Base-by-base conservation (phyloP, 176 grass and related monocot species). In the Zea luxurians region DNA sequence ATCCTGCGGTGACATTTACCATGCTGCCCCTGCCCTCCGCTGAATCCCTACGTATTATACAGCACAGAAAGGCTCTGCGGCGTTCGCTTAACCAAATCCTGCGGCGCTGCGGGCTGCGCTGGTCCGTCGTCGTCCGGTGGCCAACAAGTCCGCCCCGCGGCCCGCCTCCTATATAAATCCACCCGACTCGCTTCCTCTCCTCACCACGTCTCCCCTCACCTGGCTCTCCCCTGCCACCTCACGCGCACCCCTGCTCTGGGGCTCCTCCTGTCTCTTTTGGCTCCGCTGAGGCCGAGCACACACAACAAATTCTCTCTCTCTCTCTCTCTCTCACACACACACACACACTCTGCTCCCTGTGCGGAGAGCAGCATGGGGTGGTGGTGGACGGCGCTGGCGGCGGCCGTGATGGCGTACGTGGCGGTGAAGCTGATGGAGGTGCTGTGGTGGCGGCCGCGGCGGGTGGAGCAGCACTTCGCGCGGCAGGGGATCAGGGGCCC, bases 361-460 rank as follows among this genome's bases (percentile, higher is more conserved):
- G 4, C 54, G 45, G 53, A 57, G 17, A 16, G 16, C 1, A 1
- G 2, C 75, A 83, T 80, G 82, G 55, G 68, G 55, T 89, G 85
- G 87, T 20, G 67, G 7, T 89, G 85, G 90, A 53, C 57, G 11
- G 43, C 38, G 47, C 40, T 43, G n/a, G 70, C 8, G 5, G 3
- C 38, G 15, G 65, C 42, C n/a, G 70, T 37, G 63, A 73, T 79
- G 42, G 80, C 64, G 49, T 90, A 89, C 74, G 38, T 90, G 74
- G 83, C 38, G 10, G 40, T 70, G 68, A 92, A 88, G 82, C 73
- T 90, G 78, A 53, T 88, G 71, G 95, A 98, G 78, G 87, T 92
- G 82, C 84, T 98, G 57, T 98, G 95, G 95, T 90, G 89, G 95
- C 84, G 88, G 88, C 95, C 95, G 35, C 89, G 79, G 87, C 82